These are phyloP conservation scores for Candida boidinii DNA, from an alignment of 805 yeast genomes.

Conservation along the genomic window DNA sequence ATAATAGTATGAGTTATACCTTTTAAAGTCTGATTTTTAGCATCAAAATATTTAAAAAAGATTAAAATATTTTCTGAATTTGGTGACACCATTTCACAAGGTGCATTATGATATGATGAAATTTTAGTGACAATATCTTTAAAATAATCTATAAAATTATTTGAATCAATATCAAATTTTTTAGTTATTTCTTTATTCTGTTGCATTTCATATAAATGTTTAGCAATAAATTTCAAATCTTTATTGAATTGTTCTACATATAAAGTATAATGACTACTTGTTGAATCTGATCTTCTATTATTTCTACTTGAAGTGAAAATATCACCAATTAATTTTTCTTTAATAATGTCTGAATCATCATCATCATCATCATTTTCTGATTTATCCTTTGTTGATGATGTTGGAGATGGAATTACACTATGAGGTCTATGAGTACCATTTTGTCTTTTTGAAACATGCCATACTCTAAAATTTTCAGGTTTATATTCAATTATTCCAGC, in stretches of 20 bases:
- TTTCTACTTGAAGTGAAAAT: conserved; percentile 15
- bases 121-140: background rate
- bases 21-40: conserved; percentile 37
- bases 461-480: conserved; percentile 38
- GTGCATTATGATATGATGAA: background rate
- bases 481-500: conserved; percentile 25
- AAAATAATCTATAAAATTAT: background rate
- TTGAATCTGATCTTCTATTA: conserved; percentile 37
- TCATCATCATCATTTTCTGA: no score
- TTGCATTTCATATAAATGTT: no score
- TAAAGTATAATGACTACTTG: conserved; percentile 23
- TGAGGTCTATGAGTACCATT: conserved; percentile 67
- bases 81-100: background rate
- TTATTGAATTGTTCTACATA: no score
- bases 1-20: conserved; percentile 60
- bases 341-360: conserved; percentile 25
- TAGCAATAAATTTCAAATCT: background rate
- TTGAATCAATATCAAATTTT: no score
- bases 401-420: conserved; percentile 24
- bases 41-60: conserved; percentile 65
- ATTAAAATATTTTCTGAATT: conserved; percentile 24
- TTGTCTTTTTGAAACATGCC: conserved; percentile 59
- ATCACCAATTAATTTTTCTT: conserved; percentile 31
- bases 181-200: no score
- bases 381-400: no score